Evolutionary conservation across 2,329 filamentous ascomycete species (phyloP).

Genomic region (Fusarium stilboides): DNA sequence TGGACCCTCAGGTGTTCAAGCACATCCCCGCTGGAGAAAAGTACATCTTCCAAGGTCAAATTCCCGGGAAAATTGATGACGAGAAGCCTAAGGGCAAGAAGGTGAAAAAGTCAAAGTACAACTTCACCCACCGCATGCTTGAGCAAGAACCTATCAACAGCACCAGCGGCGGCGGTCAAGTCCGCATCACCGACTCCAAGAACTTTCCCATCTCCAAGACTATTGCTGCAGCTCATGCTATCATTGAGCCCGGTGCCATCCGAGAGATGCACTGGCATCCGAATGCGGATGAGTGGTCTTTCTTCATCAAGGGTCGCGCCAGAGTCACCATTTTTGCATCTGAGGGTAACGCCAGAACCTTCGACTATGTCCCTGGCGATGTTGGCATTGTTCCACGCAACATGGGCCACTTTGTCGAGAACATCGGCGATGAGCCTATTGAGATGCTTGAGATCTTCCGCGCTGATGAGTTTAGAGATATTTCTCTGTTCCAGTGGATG

Average conservation of each 20-base stretch:
- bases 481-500: conserved; percentile 82
- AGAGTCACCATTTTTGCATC: conserved; percentile 82
- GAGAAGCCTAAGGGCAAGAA: conserved; percentile 73
- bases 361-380: conserved; percentile 82
- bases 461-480: conserved; percentile 79
- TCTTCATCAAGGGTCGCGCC: conserved; percentile 80
- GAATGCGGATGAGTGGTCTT: conserved; percentile 84
- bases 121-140: conserved; percentile 81
- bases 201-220: conserved; percentile 83
- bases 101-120: conserved; percentile 76
- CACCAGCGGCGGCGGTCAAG: conserved; percentile 72
- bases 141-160: conserved; percentile 77
- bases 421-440: conserved; percentile 81
- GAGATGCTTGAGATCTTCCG: conserved; percentile 84
- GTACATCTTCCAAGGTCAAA: conserved; percentile 82
- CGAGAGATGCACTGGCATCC: conserved; percentile 90
- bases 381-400: conserved; percentile 83
- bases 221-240: conserved; percentile 79
- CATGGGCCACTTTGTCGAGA: conserved; percentile 88
- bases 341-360: conserved; percentile 78
- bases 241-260: conserved; percentile 79
- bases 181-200: conserved; percentile 81
- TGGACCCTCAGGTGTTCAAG: conserved; percentile 78
- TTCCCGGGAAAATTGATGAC: conserved; percentile 74
- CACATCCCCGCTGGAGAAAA: conserved; percentile 77